These are phyloP conservation scores for Lecanicillium sp. DNA, from an alignment of 2,329 filamentous ascomycete genomes.

Conservation along the genomic window DNA sequence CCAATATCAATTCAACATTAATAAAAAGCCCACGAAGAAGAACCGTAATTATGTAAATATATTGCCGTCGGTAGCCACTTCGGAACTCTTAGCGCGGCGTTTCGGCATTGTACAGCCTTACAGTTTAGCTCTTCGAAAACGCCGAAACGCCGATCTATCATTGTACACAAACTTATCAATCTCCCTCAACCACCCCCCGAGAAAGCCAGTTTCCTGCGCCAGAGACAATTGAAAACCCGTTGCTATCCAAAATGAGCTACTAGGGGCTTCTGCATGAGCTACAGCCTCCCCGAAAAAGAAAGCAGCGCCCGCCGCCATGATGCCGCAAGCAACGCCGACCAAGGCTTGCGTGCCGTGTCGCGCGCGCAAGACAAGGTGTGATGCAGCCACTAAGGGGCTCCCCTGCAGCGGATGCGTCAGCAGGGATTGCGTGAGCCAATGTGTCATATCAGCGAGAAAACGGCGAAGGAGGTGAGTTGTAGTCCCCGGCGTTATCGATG, in stretches of 20 bases:
- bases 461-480: not conserved
- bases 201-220: too few relatives aligned
- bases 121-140: too few relatives aligned
- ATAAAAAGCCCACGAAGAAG: too few relatives aligned
- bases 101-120: too few relatives aligned
- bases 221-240: not conserved
- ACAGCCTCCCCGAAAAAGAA: not conserved
- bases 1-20: too few relatives aligned
- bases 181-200: too few relatives aligned
- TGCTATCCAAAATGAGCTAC: not conserved
- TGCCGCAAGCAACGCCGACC: not conserved
- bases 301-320: not conserved
- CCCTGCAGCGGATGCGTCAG: constrained; percentile 10
- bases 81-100: too few relatives aligned
- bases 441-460: not conserved
- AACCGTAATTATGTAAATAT: too few relatives aligned
- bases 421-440: constrained; percentile 1
- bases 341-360: constrained; percentile 9
- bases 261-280: not conserved
- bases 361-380: constrained; percentile 7
- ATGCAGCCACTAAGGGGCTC: constrained; percentile 1
- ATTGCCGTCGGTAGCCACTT: too few relatives aligned
- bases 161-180: too few relatives aligned
- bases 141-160: too few relatives aligned
- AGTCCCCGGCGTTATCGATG: not conserved